Evolutionary conservation across 805 yeast genomes (phyloP), one percentile per base, ranked within the genome.

Genomic region (Cyberlindnera subsufficiens): DNA sequence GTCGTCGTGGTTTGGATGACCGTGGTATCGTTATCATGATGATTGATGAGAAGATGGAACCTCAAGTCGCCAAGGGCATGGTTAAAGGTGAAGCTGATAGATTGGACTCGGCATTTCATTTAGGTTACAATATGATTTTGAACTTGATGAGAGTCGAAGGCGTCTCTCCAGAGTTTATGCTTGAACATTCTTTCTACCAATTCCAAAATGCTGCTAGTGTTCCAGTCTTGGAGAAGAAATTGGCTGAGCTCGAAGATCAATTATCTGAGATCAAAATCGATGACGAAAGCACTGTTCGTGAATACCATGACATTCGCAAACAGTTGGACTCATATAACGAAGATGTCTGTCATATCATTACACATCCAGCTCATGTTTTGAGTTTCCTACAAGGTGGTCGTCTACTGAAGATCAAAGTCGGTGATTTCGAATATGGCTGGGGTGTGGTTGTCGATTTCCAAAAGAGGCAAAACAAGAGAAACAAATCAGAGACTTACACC

Each of bases 41-140:
- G 99, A 89, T 93, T 63, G 98, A 93, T 62, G 98, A 93, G 62
- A 93, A 93, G 59, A 93, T 93, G 99, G 99, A 93, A 63, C 99
- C 99, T 4, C 95, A 90, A 56, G 96, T 93, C 35, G 99, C 99
- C 17, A 93, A 93, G 61, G 97, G 98, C 2, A 93, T 93, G 99
- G 99, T 93, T 18, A 91, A 91, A 64, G 99, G 99, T 60, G 96
- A 89, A 59, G 97, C 99, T 29, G 99, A 93, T 66, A 74, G 99
- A 53, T 74, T 93, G 45, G 98, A 93, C 59, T 91, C 98, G 17
- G 98, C 99, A 0, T 93, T 93, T 75, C 99, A 93, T 61, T 69
- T 93, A 48, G 97, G 98, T 19, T 93, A 93, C 65, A 93, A 93
- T 62, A 93, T 93, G 99, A 87, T 90, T 56, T 75, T 93, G 64